phyloP scores from a whole-genome alignment of 2,329 filamentous ascomycete species.

The Phyllachora maydis region DNA sequence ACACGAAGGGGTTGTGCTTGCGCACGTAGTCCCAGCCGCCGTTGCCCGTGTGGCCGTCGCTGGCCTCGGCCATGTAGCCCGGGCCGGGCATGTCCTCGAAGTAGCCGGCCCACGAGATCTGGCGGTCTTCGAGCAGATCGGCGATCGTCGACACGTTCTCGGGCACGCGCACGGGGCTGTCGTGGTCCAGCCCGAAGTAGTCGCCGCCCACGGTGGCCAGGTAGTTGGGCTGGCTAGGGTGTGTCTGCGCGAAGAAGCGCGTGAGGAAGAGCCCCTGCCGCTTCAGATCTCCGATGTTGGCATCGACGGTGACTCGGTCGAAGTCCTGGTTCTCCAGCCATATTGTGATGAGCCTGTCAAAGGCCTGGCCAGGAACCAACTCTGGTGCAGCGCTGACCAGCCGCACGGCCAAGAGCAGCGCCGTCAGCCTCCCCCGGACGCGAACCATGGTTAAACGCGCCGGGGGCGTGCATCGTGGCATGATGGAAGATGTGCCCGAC shows the following conservation, averaged over 20 bases:
- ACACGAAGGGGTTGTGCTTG: conserved; percentile 20
- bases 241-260: conserved; percentile 22
- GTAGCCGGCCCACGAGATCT: conserved; percentile 21
- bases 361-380: conserved; percentile 14
- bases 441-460: too few species aligned
- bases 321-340: conserved; percentile 25
- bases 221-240: conserved; percentile 24
- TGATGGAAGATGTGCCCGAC: too few species aligned
- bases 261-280: conserved; percentile 21
- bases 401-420: background rate
- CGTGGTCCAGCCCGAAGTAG: conserved; percentile 25
- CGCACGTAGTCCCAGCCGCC: conserved; percentile 18
- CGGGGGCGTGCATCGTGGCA: too few species aligned
- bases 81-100: conserved; percentile 23
- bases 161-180: conserved; percentile 19
- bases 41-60: conserved; percentile 11
- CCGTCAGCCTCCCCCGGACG: background rate
- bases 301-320: conserved; percentile 15
- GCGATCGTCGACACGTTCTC: conserved; percentile 22
- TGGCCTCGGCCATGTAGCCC: conserved; percentile 21
- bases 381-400: conserved; percentile 2
- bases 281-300: conserved; percentile 17
- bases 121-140: conserved; percentile 19
- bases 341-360: conserved; percentile 20
- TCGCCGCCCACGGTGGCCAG: conserved; percentile 22